Evolutionary conservation across 2,329 filamentous ascomycete species (phyloP).

Genomic region (Pseudogymnoascus sp.): DNA sequence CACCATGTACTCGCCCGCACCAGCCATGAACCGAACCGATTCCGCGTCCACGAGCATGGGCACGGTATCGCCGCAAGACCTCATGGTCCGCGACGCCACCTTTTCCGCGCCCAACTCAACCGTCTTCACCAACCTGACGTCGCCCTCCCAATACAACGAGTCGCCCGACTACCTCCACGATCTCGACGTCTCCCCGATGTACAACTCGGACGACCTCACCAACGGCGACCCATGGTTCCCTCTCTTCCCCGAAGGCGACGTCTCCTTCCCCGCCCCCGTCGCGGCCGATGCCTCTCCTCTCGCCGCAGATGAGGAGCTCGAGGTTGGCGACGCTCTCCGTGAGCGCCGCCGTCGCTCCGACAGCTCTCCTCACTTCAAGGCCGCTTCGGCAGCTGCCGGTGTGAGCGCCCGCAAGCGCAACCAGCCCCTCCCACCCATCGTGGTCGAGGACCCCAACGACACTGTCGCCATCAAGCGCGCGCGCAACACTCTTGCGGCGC

Average conservation of each 20-base stretch:
- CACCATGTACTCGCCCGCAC: conserved; percentile 41
- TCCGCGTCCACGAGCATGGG: conserved; percentile 46
- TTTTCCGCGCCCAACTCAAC: conserved; percentile 74
- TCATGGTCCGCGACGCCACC: conserved; percentile 60
- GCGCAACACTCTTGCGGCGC: conserved; percentile 85
- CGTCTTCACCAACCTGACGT: conserved; percentile 75
- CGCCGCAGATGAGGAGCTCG: conserved; percentile 36
- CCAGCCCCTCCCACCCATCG: conserved; percentile 71
- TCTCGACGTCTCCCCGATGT: conserved; percentile 72
- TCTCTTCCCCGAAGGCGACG: conserved; percentile 51
- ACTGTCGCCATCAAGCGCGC: conserved; percentile 82
- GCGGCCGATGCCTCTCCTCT: conserved; percentile 11
- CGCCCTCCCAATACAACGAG: conserved; percentile 68
- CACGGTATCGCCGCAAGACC: conserved; percentile 78
- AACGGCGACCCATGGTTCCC: conserved; percentile 58
- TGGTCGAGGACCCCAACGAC: conserved; percentile 65
- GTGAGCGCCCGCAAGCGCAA: conserved; percentile 67
- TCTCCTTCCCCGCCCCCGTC: conserved; percentile 19
- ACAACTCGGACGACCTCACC: conserved; percentile 40
- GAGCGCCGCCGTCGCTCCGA: conserved; percentile 32
- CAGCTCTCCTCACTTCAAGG: conserved; percentile 39
- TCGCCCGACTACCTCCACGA: conserved; percentile 64
- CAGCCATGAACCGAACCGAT: conserved; percentile 26
- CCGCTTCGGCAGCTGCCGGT: conserved; percentile 61
- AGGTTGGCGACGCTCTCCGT: conserved; percentile 35